These are phyloP conservation scores for Kokia cookei DNA, from an alignment of 441 rosid genomes.

Conservation along the genomic window DNA sequence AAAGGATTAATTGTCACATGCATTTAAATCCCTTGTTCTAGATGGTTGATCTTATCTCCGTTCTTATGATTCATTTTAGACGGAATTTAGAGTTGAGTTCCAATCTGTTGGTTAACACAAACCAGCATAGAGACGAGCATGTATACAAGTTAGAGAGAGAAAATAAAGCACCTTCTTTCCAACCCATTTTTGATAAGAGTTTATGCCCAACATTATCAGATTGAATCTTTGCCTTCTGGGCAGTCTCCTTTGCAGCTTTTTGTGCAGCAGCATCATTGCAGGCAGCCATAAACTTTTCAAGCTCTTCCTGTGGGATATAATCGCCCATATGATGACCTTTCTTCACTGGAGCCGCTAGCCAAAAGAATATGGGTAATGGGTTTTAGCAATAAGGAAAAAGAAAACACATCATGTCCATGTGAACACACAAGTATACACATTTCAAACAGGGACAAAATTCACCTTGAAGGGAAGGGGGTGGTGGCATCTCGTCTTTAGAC, in stretches of 20 bases:
- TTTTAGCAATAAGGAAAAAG: not conserved
- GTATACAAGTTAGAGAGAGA: constrained; percentile 13
- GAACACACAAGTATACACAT: not conserved
- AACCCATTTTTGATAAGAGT: constrained; percentile 97
- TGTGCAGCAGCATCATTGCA: constrained; percentile 76
- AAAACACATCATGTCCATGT: not conserved
- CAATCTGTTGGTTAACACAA: not conserved
- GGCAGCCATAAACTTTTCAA: constrained; percentile 78
- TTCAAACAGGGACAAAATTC: not conserved
- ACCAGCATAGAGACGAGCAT: constrained; percentile 22
- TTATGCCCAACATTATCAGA: constrained; percentile 97
- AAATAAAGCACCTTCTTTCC: constrained; percentile 83
- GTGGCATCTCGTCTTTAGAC: constrained; percentile 99
- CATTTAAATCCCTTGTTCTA: not conserved
- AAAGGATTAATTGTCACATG: not conserved
- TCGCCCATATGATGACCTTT: constrained; percentile 99
- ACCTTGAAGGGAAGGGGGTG: constrained; percentile 96
- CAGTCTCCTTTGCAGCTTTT: constrained; percentile 63
- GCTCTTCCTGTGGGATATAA: constrained; percentile 89
- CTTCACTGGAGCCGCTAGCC: constrained; percentile 25
- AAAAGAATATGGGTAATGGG: not conserved
- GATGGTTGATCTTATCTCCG: not conserved
- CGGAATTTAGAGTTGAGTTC: not conserved
- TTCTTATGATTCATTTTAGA: not conserved
- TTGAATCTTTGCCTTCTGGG: constrained; percentile 80